Base-by-base conservation (phyloP, 495 filamentous ascomycete species). In the Penicillium canariense region DNA sequence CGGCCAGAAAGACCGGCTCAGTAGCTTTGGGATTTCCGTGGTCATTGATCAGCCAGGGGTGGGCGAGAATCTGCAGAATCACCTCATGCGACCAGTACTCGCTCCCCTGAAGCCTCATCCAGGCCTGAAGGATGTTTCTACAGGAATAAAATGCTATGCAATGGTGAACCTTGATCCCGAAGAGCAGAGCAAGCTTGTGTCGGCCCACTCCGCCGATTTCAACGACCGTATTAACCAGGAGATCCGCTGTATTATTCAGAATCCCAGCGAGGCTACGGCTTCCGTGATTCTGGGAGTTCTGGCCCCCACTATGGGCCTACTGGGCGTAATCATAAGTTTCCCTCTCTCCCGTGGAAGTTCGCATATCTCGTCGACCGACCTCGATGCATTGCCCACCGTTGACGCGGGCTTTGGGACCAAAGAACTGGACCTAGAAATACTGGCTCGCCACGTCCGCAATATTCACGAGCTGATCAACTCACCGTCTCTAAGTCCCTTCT, bases 21-120 rank as follows among this genome's bases (percentile, higher is more conserved):
- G 11, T 0, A 5, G 23, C 5, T 32, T 61, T 6, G 55, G 31
- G 0, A 77, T 75, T 53, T 58, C 68, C 8, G 45, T 67, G 2
- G 34, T 62, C 17, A 58, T 75, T 35, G 60, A 76, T 18, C 70
- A 68, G 27, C 59, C 61, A 6, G 67, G 59, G 4, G 75, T 77
- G 2, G 76, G 77, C 4, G 69, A 72, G 32, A 72, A 78, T 50
- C 55, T 78, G 2, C 74, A 78, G 50, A 72, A 78, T 20, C 74
- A 77, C 39, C 11, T 59, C 0, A 61, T 66, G 56, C 42, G 27
- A 7, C 38, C 54, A 4, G 5, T 59, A 1, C 35, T 55, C 5
- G 40, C 43, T 15, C 55, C 52, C 0, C 48, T 65, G 27, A 56
- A 52, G 22, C 0, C 34, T 9, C 36, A 52, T 18, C 20, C 55